A percentile compares a stretch with the other conserved stretches of the same genome.
Evolutionary conservation across 495 filamentous ascomycete species (phyloP).

Genomic region (Hypoxylon rickii): DNA sequence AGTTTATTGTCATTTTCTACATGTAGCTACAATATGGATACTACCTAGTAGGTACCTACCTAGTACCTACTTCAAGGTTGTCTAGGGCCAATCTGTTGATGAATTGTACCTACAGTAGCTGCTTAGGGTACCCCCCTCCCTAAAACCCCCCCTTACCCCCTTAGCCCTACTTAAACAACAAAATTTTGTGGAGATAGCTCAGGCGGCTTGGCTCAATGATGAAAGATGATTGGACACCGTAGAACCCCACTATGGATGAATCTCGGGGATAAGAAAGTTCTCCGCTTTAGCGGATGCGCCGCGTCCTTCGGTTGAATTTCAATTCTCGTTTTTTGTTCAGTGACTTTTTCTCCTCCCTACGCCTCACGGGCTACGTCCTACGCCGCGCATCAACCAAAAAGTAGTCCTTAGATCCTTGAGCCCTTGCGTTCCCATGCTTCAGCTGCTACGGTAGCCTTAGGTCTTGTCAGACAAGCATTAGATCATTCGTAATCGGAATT

Average conservation of each 20-base stretch:
- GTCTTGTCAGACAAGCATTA: background rate
- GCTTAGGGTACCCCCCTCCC: too few relatives aligned
- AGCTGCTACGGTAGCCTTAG: slow-evolving; percentile 4
- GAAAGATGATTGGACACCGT: slow-evolving; percentile 20
- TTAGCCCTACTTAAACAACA: background rate
- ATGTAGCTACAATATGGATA: too few relatives aligned
- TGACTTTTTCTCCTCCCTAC: too few relatives aligned
- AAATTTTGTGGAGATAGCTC: slow-evolving; percentile 13
- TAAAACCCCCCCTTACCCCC: background rate
- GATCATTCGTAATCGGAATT: background rate
- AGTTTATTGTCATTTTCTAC: too few relatives aligned
- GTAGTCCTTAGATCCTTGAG: background rate
- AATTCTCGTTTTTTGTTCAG: slow-evolving; percentile 2
- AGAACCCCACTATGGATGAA: slow-evolving; percentile 22
- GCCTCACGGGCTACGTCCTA: too few relatives aligned
- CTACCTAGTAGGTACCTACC: too few relatives aligned
- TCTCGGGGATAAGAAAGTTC: slow-evolving; percentile 10
- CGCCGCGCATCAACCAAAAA: slow-evolving; percentile 20
- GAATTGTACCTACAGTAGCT: background rate
- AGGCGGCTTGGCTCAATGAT: slow-evolving; percentile 21
- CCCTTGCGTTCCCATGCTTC: background rate
- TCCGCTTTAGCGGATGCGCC: slow-evolving; percentile 11
- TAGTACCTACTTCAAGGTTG: background rate
- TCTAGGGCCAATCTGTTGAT: background rate
- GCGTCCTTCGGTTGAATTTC: slow-evolving; percentile 21